A percentile compares a stretch with the other conserved stretches of the same genome.
Conservation (phyloP, 2,329 filamentous ascomycete species). For the Talaromyces rugulosus region DNA sequence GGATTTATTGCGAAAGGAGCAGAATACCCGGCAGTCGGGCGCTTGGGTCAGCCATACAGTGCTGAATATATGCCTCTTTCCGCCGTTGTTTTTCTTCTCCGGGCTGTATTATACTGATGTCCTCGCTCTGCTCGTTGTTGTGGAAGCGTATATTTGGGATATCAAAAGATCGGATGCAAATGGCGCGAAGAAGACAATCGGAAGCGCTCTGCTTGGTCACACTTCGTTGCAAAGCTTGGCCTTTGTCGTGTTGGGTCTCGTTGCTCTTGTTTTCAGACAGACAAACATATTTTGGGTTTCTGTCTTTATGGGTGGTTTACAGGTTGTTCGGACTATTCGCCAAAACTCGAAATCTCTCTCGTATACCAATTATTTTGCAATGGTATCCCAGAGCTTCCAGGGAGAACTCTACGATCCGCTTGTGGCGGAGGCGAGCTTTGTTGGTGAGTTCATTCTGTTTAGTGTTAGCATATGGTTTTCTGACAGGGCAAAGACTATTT, state of each 20-base stretch:
- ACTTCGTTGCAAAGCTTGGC: conserved; percentile 23
- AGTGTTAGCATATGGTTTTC: neutral
- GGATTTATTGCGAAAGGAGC: conserved; percentile 40
- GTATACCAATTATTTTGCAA: conserved; percentile 22
- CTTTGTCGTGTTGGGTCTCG: conserved; percentile 56
- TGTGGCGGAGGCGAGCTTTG: conserved; percentile 44
- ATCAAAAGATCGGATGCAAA: conserved; percentile 29
- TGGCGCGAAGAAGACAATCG: conserved; percentile 7
- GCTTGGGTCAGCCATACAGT: conserved; percentile 45
- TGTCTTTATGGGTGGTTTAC: conserved; percentile 44
- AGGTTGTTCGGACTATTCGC: conserved; percentile 34
- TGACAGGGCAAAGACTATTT: conserved; percentile 41
- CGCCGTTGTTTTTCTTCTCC: conserved; percentile 92
- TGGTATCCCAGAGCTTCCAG: conserved; percentile 29
- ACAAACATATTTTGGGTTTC: conserved; percentile 96
- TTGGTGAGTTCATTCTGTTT: conserved; percentile 36
- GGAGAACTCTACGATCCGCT: conserved; percentile 49
- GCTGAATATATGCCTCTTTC: conserved; percentile 79
- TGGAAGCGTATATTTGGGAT: conserved; percentile 61
- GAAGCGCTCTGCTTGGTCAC: conserved; percentile 11
- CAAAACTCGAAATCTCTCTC: conserved; percentile 23
- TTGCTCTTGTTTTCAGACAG: conserved; percentile 74
- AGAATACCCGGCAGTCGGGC: conserved; percentile 24
- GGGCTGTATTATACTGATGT: conserved; percentile 94
- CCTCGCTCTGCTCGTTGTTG: conserved; percentile 70